Evolutionary conservation across 1,284 basidiomycete species (phyloP).

Genomic region (Trichosporon sp.): DNA sequence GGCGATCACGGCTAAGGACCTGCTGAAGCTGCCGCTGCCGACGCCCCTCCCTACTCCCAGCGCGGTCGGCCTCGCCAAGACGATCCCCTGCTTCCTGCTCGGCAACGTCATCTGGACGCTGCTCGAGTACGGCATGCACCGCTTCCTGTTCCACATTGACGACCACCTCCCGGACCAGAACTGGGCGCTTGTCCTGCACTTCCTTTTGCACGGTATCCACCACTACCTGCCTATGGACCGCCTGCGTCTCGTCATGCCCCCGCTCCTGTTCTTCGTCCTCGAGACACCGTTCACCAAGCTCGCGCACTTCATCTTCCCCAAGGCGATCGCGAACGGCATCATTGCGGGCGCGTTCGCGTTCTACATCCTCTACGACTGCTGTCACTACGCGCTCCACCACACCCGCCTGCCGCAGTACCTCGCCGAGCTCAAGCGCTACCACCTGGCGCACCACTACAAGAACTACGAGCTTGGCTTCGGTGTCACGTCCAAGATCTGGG

Average conservation of each 20-base stretch:
- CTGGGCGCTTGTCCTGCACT: conserved; percentile 81
- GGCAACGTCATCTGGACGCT: conserved; percentile 94
- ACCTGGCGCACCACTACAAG: conserved; percentile 97
- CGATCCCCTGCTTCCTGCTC: conserved; percentile 68
- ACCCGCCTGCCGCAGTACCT: conserved; percentile 86
- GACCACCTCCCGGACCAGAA: conserved; percentile 81
- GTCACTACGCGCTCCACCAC: conserved; percentile 91
- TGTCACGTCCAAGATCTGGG: conserved; percentile 94
- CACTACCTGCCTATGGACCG: conserved; percentile 98
- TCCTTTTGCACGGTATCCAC: conserved; percentile 92
- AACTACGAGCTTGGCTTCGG: conserved; percentile 99
- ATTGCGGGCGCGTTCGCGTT: conserved; percentile 89
- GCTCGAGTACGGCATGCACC: conserved; percentile 92
- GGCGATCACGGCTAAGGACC: conserved; percentile 41
- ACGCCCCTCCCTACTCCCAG: conserved; percentile 41
- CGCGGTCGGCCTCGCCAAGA: conserved; percentile 55
- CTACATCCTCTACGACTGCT: conserved; percentile 86
- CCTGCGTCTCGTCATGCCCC: conserved; percentile 96
- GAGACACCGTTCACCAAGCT: conserved; percentile 87
- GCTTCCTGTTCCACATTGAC: conserved; percentile 98
- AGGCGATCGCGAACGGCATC: conserved; percentile 84
- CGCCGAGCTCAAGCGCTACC: conserved; percentile 92
- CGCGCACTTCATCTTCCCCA: conserved; percentile 80
- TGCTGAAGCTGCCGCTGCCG: conserved; percentile 42
- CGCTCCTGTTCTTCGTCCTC: conserved; percentile 75